Evolutionary conservation across 805 yeast species (phyloP).

Genomic region (Wickerhamomyces ciferrii): DNA sequence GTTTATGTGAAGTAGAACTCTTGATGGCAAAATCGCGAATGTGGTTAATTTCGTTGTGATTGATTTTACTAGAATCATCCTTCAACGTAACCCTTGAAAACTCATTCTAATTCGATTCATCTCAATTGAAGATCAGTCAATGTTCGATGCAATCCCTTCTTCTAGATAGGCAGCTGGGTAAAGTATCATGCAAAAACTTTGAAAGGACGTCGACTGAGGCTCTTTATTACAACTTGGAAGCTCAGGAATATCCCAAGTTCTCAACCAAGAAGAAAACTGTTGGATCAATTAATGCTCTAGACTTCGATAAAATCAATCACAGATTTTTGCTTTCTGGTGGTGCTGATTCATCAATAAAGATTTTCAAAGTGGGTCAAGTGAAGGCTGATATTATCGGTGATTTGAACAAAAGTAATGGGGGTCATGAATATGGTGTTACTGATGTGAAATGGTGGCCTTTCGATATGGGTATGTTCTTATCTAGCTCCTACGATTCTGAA

Average conservation of each 20-base stretch:
- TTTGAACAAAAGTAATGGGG: constrained; percentile 24
- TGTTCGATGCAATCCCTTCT: constrained; percentile 8
- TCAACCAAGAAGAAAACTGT: constrained; percentile 8
- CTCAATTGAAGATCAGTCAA: not conserved
- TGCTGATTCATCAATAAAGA: constrained; percentile 60
- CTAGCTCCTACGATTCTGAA: constrained; percentile 74
- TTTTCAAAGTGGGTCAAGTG: constrained; percentile 50
- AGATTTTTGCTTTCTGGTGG: constrained; percentile 62
- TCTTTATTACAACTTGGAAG: constrained; percentile 14
- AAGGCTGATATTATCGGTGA: constrained; percentile 8
- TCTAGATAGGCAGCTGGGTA: constrained; percentile 10
- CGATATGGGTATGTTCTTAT: constrained; percentile 81
- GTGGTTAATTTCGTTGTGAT: no score
- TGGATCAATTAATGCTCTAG: constrained; percentile 49
- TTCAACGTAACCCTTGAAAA: not conserved
- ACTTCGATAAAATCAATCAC: constrained; percentile 42
- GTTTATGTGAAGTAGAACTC: no score
- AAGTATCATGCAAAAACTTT: constrained; percentile 3
- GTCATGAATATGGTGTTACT: constrained; percentile 72
- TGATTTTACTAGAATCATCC: no score
- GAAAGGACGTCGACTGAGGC: constrained; percentile 18
- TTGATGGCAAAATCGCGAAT: not conserved
- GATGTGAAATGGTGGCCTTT: constrained; percentile 81
- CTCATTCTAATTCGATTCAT: not conserved
- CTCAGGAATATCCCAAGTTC: constrained; percentile 17